Conservation (phyloP, 2,329 filamentous ascomycete species). For the Phaeoacremonium minimum region DNA sequence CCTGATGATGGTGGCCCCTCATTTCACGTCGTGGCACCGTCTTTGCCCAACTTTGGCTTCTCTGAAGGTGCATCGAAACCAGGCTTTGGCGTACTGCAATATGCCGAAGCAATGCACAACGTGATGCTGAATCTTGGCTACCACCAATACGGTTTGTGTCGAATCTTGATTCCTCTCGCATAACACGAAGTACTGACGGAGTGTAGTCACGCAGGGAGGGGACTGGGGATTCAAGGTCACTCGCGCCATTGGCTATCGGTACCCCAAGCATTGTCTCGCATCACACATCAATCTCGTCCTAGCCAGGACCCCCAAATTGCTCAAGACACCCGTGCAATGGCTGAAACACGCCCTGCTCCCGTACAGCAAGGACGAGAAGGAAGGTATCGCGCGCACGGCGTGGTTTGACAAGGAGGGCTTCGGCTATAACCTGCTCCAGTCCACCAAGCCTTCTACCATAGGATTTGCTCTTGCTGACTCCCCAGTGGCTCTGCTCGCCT, state of each 20-base stretch:
- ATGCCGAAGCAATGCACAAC: slow-evolving; percentile 24
- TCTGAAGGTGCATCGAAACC: slow-evolving; percentile 22
- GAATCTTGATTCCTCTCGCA: no score
- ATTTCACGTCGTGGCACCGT: slow-evolving; percentile 43
- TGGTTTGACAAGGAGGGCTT: slow-evolving; percentile 56
- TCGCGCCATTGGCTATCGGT: slow-evolving; percentile 54
- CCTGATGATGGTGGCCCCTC: slow-evolving; percentile 28
- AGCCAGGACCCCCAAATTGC: slow-evolving; percentile 37
- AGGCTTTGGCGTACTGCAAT: slow-evolving; percentile 23
- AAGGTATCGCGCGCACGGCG: slow-evolving; percentile 43
- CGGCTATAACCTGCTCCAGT: slow-evolving; percentile 57
- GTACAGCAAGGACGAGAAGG: slow-evolving; percentile 45
- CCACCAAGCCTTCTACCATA: slow-evolving; percentile 68
- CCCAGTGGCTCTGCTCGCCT: slow-evolving; percentile 66
- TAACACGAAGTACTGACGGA: no score
- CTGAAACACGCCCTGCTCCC: slow-evolving; percentile 50
- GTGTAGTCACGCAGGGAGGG: slow-evolving; percentile 56
- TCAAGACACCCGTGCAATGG: slow-evolving; percentile 51
- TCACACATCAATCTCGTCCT: slow-evolving; percentile 58
- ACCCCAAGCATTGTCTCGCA: slow-evolving; percentile 52
- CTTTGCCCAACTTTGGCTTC: slow-evolving; percentile 38
- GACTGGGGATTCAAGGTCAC: slow-evolving; percentile 69
- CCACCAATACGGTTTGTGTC: slow-evolving; percentile 21
- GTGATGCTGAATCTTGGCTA: slow-evolving; percentile 37
- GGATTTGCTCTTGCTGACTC: slow-evolving; percentile 66